Percentiles rank a stretch among this genome's conserved stretches.
phyloP scores from a whole-genome alignment of 1,284 basidiomycete genomes.

The Cryptococcus sp. region DNA sequence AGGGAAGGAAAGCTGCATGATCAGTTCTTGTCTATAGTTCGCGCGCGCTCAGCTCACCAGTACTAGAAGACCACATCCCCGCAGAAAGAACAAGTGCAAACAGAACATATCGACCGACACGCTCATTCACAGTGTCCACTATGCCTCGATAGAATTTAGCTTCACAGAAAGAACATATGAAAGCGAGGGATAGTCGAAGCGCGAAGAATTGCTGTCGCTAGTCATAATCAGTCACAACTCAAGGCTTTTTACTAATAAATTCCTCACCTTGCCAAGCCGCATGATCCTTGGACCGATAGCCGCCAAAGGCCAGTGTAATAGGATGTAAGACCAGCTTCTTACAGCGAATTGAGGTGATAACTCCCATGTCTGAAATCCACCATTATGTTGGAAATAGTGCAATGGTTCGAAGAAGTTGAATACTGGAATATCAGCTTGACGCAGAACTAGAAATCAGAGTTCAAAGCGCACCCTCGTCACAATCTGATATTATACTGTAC shows the following conservation, averaged over 20 bases:
- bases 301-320: slow-evolving; percentile 58
- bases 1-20: slow-evolving; percentile 78
- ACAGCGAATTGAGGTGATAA: slow-evolving; percentile 85
- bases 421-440: slow-evolving; percentile 54
- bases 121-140: slow-evolving; percentile 74
- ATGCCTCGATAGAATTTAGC: slow-evolving; percentile 79
- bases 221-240: slow-evolving; percentile 9
- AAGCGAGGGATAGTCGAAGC: slow-evolving; percentile 71
- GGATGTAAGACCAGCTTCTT: slow-evolving; percentile 87
- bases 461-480: slow-evolving; percentile 76
- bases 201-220: slow-evolving; percentile 64
- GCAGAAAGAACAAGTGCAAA: slow-evolving; percentile 78
- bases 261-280: slow-evolving; percentile 48
- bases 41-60: slow-evolving; percentile 55
- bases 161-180: slow-evolving; percentile 72
- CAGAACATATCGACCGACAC: slow-evolving; percentile 85
- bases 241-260: slow-evolving; percentile 42
- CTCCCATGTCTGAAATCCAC: slow-evolving; percentile 98
- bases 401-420: slow-evolving; percentile 99
- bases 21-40: background rate
- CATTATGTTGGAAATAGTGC: slow-evolving; percentile 76
- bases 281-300: slow-evolving; percentile 40
- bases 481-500: slow-evolving; percentile 93
- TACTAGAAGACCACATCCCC: slow-evolving; percentile 88
- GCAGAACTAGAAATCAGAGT: background rate